phyloP scores from a whole-genome alignment of 2,329 filamentous ascomycete species.

The Chaetomiaceae sp. region DNA sequence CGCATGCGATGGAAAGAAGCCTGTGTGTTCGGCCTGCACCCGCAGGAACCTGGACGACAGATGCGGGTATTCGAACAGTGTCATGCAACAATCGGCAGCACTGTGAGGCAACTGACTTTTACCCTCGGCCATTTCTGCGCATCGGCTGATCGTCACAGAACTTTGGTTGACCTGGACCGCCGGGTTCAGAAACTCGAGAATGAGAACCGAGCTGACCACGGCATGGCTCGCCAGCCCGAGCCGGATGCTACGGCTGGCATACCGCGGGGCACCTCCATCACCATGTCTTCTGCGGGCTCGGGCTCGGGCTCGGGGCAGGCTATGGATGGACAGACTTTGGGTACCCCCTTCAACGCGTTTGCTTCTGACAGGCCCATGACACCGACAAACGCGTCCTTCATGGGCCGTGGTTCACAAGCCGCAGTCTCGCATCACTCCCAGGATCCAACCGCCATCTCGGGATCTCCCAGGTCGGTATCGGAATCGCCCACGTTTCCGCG shows the following conservation, averaged over 20 bases:
- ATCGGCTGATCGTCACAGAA: slow-evolving; percentile 3
- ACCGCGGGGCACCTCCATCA: not conserved
- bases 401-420: slow-evolving; percentile 9
- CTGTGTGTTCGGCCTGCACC: slow-evolving; percentile 18
- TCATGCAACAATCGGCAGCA: slow-evolving; percentile 14
- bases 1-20: slow-evolving; percentile 23
- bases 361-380: not conserved
- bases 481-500: slow-evolving; percentile 8
- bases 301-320: not conserved
- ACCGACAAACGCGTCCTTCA: not conserved
- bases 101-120: too few relatives aligned
- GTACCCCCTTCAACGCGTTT: not conserved
- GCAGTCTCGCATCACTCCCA: not conserved
- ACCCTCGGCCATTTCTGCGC: not conserved
- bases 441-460: not conserved
- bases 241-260: too few relatives aligned
- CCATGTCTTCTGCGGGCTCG: not conserved
- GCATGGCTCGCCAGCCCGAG: not conserved
- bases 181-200: slow-evolving; percentile 20
- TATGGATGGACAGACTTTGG: not conserved
- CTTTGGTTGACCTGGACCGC: slow-evolving; percentile 19
- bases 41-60: slow-evolving; percentile 20
- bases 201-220: not conserved
- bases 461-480: not conserved
- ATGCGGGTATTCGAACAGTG: slow-evolving; percentile 22